Percentiles rank a stretch among this genome's conserved stretches.
phyloP scores from a whole-genome alignment of 345 rosid genomes.

The Eucalyptus polybractea region DNA sequence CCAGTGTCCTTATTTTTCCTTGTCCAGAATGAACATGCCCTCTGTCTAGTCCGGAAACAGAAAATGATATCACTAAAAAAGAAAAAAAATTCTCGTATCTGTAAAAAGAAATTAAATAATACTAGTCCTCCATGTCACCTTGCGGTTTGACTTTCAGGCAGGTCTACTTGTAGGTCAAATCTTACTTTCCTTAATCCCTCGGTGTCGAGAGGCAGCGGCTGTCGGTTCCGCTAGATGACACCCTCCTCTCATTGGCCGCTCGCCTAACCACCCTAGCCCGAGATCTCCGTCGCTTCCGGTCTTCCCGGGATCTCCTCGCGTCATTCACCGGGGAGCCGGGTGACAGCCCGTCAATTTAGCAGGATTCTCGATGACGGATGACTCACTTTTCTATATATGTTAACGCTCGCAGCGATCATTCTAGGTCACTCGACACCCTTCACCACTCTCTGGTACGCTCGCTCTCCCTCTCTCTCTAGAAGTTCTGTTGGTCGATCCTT shows the following conservation, averaged over 20 bases:
- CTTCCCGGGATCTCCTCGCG: not conserved
- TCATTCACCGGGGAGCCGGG: accelerated
- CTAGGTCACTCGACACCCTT: not conserved
- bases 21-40: not conserved
- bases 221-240: not conserved
- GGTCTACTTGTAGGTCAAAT: not conserved
- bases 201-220: not conserved
- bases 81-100: not conserved
- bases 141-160: not conserved
- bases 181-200: not conserved
- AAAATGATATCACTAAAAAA: not conserved
- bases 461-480: not conserved
- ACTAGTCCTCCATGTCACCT: too few relatives aligned
- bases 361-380: not conserved
- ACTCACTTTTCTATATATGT: accelerated
- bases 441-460: not conserved
- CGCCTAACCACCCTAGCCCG: accelerated
- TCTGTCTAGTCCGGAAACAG: not conserved
- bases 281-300: not conserved
- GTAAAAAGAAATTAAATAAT: not conserved
- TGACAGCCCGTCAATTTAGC: not conserved
- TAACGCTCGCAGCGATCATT: not conserved
- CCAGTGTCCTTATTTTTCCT: not conserved
- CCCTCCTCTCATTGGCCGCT: not conserved
- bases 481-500: not conserved